A percentile compares a stretch with the other conserved stretches of the same genome.
Evolutionary conservation across 768 basidiomycete species (phyloP).

Genomic region (Suillus variegatus): DNA sequence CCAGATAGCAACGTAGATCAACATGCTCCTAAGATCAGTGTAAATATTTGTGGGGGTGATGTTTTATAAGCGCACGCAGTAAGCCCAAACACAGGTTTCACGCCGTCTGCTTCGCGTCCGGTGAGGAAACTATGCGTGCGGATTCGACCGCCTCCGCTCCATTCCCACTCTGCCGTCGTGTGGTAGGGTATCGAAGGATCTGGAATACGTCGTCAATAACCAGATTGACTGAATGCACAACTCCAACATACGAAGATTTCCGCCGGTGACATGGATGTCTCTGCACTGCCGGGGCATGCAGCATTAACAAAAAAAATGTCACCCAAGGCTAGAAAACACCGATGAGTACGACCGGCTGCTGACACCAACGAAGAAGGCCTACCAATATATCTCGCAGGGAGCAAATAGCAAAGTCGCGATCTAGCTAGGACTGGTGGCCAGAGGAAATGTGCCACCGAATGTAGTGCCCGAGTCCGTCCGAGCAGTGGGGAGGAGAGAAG

Average conservation of each 20-base stretch:
- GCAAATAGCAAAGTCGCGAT: slow-evolving; percentile 56
- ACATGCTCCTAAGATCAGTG: slow-evolving; percentile 42
- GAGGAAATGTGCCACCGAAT: too few species aligned
- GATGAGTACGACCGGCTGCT: not conserved
- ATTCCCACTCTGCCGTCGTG: slow-evolving; percentile 55
- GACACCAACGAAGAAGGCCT: slow-evolving; percentile 23
- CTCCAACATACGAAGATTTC: slow-evolving; percentile 65
- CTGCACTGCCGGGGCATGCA: slow-evolving; percentile 36
- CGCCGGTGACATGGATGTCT: slow-evolving; percentile 37
- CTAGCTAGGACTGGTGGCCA: too few species aligned
- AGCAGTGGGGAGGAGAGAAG: too few species aligned
- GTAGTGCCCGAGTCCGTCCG: too few species aligned
- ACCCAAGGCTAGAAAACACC: slow-evolving; percentile 76
- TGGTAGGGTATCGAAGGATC: slow-evolving; percentile 62
- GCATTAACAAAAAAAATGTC: slow-evolving; percentile 68
- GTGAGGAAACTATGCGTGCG: slow-evolving; percentile 84
- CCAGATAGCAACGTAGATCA: slow-evolving; percentile 49
- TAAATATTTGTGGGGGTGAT: not conserved
- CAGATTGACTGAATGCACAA: not conserved
- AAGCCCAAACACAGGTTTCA: slow-evolving; percentile 87
- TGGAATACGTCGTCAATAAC: slow-evolving; percentile 33
- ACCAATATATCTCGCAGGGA: slow-evolving; percentile 90
- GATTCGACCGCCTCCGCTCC: slow-evolving; percentile 36
- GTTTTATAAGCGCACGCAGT: slow-evolving; percentile 59
- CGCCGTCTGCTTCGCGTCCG: slow-evolving; percentile 79